Conservation (phyloP, 163 green algal species). For the Scenedesmus sp. region DNA sequence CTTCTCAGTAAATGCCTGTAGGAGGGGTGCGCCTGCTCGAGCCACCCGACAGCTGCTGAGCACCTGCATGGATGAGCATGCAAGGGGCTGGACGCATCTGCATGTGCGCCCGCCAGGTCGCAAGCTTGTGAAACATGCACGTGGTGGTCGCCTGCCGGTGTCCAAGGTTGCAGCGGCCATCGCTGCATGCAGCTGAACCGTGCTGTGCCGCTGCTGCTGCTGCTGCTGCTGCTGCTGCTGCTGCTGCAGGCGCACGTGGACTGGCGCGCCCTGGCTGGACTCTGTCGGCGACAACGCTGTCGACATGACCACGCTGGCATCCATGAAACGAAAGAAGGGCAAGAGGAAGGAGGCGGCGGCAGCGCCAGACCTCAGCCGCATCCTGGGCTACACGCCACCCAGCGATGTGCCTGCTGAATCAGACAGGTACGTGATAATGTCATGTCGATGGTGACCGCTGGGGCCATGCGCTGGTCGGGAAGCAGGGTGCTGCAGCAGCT, state of each 20-base stretch:
- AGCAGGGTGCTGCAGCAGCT: not conserved
- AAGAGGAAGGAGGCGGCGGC: conserved; percentile 72
- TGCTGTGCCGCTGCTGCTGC: not conserved
- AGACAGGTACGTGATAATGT: not conserved
- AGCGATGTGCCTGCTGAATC: conserved; percentile 65
- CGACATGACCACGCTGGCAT: conserved; percentile 54
- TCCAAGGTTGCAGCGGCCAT: too few relatives aligned
- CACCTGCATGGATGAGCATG: not conserved
- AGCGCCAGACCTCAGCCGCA: conserved; percentile 72
- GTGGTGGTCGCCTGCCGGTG: too few relatives aligned
- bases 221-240: not conserved
- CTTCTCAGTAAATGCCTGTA: not conserved
- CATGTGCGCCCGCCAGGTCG: too few relatives aligned
- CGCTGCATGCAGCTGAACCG: too few relatives aligned
- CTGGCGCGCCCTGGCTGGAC: conserved; percentile 77
- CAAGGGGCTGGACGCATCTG: not conserved
- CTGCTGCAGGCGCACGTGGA: conserved; percentile 69
- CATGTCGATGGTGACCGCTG: not conserved
- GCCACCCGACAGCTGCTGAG: too few relatives aligned
- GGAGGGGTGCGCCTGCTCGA: too few relatives aligned
- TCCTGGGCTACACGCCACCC: conserved; percentile 76
- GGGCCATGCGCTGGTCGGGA: too few relatives aligned
- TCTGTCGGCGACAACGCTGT: conserved; percentile 54
- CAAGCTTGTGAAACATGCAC: too few relatives aligned
- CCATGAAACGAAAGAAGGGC: conserved; percentile 77